These are phyloP conservation scores for Termitomyces sp. DNA, from an alignment of 768 basidiomycete species.

Conservation along the genomic window DNA sequence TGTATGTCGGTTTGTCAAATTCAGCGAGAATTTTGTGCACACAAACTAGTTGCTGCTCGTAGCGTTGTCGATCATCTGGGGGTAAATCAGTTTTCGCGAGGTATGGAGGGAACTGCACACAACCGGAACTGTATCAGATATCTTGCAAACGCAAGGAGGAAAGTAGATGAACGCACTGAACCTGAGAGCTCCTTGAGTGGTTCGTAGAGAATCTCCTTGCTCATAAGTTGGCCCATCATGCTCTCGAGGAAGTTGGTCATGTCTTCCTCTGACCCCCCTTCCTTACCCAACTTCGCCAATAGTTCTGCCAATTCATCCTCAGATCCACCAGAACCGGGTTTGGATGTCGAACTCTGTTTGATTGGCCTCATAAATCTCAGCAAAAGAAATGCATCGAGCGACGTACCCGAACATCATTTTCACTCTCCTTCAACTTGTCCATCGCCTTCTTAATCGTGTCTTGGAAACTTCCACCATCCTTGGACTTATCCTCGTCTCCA, in stretches of 20 bases:
- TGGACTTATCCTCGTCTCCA: neutral
- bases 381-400: neutral
- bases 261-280: conserved; percentile 38
- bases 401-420: conserved; percentile 44
- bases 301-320: conserved; percentile 46
- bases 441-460: conserved; percentile 64
- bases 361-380: neutral
- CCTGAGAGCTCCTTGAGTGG: conserved; percentile 76
- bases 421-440: conserved; percentile 67
- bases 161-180: conserved; percentile 38
- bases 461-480: conserved; percentile 41
- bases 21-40: conserved; percentile 54
- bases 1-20: conserved; percentile 59
- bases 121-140: neutral
- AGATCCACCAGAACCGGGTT: conserved; percentile 12
- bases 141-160: neutral
- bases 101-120: conserved; percentile 68
- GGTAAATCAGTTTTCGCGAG: conserved; percentile 52
- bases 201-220: conserved; percentile 80
- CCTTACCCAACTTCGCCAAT: conserved; percentile 37
- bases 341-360: conserved; percentile 4
- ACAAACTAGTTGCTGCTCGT: conserved; percentile 50
- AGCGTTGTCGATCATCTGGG: conserved; percentile 55
- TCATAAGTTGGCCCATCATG: conserved; percentile 80
- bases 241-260: conserved; percentile 66